These are phyloP conservation scores for Incumbomyces lentus DNA, from an alignment of 2,329 filamentous ascomycete species.

Conservation along the genomic window DNA sequence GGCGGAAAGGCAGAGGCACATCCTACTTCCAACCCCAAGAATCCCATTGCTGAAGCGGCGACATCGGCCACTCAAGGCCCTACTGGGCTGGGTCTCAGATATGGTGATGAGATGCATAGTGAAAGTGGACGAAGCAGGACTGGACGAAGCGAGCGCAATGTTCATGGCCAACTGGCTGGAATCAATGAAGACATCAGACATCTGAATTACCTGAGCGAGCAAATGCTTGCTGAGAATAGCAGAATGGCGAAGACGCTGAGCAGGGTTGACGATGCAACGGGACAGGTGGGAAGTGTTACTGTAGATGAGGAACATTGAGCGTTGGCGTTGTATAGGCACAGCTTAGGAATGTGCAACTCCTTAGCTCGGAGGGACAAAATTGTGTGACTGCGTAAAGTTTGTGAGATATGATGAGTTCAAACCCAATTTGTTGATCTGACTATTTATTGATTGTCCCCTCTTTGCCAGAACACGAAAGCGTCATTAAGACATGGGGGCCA, in stretches of 20 bases:
- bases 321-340: background rate
- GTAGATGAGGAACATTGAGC: conserved; percentile 1
- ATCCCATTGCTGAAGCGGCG: background rate
- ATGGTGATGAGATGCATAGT: conserved; percentile 30
- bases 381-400: too few relatives aligned
- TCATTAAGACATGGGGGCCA: too few relatives aligned
- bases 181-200: conserved; percentile 22
- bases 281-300: conserved; percentile 1
- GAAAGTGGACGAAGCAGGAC: conserved; percentile 31
- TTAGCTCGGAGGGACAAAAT: too few relatives aligned
- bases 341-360: too few relatives aligned
- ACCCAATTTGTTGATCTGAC: too few relatives aligned
- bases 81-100: background rate
- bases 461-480: too few relatives aligned
- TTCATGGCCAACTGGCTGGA: conserved; percentile 34
- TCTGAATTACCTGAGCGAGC: conserved; percentile 30
- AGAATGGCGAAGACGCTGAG: conserved; percentile 16
- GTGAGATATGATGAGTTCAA: too few relatives aligned
- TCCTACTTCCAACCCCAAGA: background rate
- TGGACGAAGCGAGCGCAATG: conserved; percentile 14
- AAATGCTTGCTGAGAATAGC: conserved; percentile 34
- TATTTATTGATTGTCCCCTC: too few relatives aligned
- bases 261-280: conserved; percentile 11
- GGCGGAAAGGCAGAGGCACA: conserved; percentile 9
- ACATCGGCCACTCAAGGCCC: background rate